Base-by-base conservation (phyloP, 108 stramenopile species). In the Schizochytrium sp. region DNA sequence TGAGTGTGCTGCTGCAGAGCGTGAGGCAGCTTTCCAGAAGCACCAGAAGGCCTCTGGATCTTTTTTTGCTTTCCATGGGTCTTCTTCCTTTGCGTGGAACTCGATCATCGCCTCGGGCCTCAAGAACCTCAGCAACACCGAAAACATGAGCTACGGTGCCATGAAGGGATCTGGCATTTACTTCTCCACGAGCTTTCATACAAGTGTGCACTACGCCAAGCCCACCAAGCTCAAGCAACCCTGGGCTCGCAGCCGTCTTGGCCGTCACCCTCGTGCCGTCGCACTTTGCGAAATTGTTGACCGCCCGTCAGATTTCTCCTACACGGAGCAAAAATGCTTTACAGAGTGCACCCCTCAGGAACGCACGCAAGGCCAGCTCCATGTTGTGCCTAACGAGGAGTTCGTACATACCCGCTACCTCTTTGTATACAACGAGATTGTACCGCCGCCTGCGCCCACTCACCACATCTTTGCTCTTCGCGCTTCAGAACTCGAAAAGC, bases 191-290 rank as follows among this genome's bases (percentile, higher is more conserved):
- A 83, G 76, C 53, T 83, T 83, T 53, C 76, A 83, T 53, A 83
- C 76, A 47, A 83, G 76, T 53, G 47, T 83, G 76, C 76, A 83
- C 47, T 83, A 83, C 76, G 47, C 76, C 76, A 83, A 83, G 76
- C 76, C 76, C 28, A 83, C 76, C 53, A 83, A 83, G 76, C 76
- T 83, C 15, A 83, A 83, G 76, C 76, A 83, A 53, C 76, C 76
- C 13, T 83, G 76, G 76, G 76, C 76, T 17, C 28, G 47, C 76
- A 83, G 76, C 76, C 5, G 47, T 17, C 76, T 83, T 40, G 76
- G 76, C 47, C 76, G 76, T 10, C 76, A 83, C 76, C 76, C 76
- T n/a, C 47, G 76, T 38, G 76, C 76, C 13, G 76, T 83, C 0
- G 76, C 76, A 5, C 76, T 83, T 28, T 83, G 76, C 76, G 76